Evolutionary conservation across 2,329 filamentous ascomycete species (phyloP).

Genomic region (Pseudogymnoascus sp.): DNA sequence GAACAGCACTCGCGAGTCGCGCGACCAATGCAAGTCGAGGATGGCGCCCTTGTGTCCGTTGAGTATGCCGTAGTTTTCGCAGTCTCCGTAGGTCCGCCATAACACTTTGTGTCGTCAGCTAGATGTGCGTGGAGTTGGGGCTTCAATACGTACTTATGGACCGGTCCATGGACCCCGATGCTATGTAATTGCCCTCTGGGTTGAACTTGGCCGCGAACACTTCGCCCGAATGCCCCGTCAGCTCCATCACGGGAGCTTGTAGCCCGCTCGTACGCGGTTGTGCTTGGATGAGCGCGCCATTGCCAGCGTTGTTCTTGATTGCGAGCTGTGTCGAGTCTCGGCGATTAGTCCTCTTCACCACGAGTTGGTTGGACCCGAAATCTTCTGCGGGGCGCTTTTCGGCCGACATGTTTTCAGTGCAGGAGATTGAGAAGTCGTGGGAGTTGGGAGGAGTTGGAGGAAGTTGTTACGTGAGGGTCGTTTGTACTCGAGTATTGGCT

Average conservation of each 20-base stretch:
- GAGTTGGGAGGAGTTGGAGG: neutral
- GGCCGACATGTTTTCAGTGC: conserved; percentile 57
- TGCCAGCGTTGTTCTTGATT: conserved; percentile 27
- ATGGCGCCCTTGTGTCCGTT: conserved; percentile 86
- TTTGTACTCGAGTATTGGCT: neutral
- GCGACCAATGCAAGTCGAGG: conserved; percentile 91
- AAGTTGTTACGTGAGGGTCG: conserved; percentile 2
- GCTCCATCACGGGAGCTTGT: conserved; percentile 88
- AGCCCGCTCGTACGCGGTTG: conserved; percentile 72
- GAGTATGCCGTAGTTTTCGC: conserved; percentile 87
- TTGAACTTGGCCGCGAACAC: conserved; percentile 89
- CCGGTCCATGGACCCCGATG: conserved; percentile 91
- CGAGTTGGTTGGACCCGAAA: conserved; percentile 69
- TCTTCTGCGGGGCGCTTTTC: conserved; percentile 87
- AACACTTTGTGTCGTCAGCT: conserved; percentile 54
- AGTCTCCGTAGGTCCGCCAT: conserved; percentile 87
- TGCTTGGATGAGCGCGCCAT: conserved; percentile 57
- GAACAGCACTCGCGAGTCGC: conserved; percentile 84
- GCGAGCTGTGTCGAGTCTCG: conserved; percentile 25
- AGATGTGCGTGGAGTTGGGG: neutral
- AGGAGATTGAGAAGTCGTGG: neutral
- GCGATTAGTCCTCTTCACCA: conserved; percentile 82
- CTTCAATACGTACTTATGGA: conserved; percentile 59
- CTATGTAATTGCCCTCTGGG: conserved; percentile 77
- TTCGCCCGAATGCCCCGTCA: conserved; percentile 75